Base-by-base conservation (phyloP, 2,329 filamentous ascomycete species). In the Claviceps sp. region DNA sequence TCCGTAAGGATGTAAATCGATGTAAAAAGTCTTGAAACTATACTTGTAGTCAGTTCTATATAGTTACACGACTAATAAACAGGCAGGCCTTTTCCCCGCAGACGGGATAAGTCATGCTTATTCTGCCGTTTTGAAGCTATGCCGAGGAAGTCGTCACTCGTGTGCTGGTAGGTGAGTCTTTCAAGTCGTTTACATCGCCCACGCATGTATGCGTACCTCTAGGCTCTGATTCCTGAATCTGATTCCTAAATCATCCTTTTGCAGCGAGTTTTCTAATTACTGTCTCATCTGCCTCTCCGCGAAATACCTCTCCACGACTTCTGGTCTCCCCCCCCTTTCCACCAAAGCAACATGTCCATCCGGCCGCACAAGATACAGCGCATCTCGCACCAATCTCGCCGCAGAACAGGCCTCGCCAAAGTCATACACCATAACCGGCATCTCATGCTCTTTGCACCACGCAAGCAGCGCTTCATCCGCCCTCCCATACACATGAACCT, bases 401-500 rank as follows among this genome's bases (percentile, higher is more conserved):
- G 34, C 44, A 16, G 41, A 42, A 40, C 30, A 46, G 5, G 7
- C 49, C 2, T 36, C 4, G 3, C 13, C 30, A 42, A 34, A 50
- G 1, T 18, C 5, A 30, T 45, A 50, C 40, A 14, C 42, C 8
- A 24, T 26, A 13, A 50, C 9, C 49, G 26, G 26, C n/a, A 47
- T 13, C 6, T 37, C 42, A 22, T 46, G 49, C 5, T 41, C 16
- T 11, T 50, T 40, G 20, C 49, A 38, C 49, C 49, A 50, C 14
- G 26, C 6, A 2, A 46, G 2, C 34, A 50, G 18, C 4, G 20
- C 7, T 2, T 47, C 42, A 6, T 14, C 18, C 34, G 42, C 49
- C 7, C n/a, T 18, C 3, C 49, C 49, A 47, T 50, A 50, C 5
- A 50, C 43, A 34, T 50, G 49, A 3, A 50, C 34, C 42, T 50